Evolutionary conservation across 192 early-diverging fungal genomes (phyloP).

Genomic region (Backusella parvicylindrica): DNA sequence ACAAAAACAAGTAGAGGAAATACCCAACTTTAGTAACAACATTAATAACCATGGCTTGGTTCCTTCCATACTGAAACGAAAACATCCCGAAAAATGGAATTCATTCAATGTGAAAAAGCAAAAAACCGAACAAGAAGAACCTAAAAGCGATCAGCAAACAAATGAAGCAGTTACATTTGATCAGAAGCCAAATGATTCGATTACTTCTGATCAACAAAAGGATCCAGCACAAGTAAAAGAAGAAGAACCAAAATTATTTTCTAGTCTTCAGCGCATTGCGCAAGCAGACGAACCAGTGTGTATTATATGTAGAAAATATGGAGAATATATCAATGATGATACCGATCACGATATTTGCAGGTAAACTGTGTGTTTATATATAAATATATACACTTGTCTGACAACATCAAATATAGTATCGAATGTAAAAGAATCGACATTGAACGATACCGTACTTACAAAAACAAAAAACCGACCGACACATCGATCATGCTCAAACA

Average conservation of each 20-base stretch:
- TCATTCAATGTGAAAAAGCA: not conserved
- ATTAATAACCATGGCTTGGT: not conserved
- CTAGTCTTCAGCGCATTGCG: constrained; percentile 29
- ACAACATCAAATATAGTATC: constrained; percentile 14
- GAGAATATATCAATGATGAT: constrained; percentile 39
- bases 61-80: not conserved
- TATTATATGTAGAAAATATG: constrained; percentile 42
- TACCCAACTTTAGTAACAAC: not conserved
- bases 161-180: not conserved
- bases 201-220: not conserved
- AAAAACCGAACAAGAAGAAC: not conserved
- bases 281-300: constrained; percentile 34
- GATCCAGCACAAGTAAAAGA: not conserved
- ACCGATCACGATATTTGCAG: constrained; percentile 44
- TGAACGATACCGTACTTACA: not conserved
- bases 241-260: not conserved
- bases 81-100: not conserved
- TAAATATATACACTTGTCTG: not conserved
- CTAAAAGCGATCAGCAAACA: not conserved
- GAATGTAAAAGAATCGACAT: constrained; percentile 38
- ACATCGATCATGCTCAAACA: not conserved
- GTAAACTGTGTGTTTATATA: constrained; percentile 10
- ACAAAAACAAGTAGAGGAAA: not conserved
- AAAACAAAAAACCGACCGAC: not conserved
- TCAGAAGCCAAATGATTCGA: not conserved